These are phyloP conservation scores for Yamadazyma conglobata DNA, from an alignment of 1,139 yeast genomes.

Conservation along the genomic window DNA sequence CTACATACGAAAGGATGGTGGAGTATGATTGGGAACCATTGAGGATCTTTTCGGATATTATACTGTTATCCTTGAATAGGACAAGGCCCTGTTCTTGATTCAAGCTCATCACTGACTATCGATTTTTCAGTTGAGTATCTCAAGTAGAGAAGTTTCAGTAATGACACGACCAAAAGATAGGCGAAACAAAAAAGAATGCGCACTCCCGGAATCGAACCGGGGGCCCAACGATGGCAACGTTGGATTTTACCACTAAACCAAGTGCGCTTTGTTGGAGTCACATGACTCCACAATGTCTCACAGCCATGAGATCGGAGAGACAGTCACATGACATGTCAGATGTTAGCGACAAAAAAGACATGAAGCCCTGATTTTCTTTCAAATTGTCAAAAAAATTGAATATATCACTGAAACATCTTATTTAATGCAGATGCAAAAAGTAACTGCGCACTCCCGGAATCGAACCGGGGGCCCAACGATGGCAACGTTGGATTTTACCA, in stretches of 20 bases:
- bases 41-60: constrained; percentile 30
- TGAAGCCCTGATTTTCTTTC: no score
- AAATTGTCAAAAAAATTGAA: no score
- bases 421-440: no score
- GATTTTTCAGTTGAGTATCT: no score
- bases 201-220: constrained; percentile 16
- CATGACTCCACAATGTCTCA: no score
- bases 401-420: no score
- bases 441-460: constrained; percentile 6
- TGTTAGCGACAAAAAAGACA: no score
- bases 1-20: constrained; percentile 50
- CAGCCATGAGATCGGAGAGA: no score
- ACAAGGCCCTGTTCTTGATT: constrained; percentile 57
- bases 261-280: no score
- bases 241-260: constrained; percentile 18
- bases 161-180: no score
- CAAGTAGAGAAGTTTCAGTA: no score
- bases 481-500: constrained; percentile 6
- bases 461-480: constrained; percentile 7
- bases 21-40: constrained; percentile 24
- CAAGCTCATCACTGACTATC: constrained; percentile 7
- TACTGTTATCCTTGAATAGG: constrained; percentile 51
- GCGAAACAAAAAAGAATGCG: constrained; percentile 10
- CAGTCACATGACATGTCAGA: no score
- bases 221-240: constrained; percentile 16